Percentiles rank a stretch among this genome's conserved stretches.
These are phyloP conservation scores for Lycium barbarum DNA, from an alignment of 257 asterid genomes.

Conservation along the genomic window DNA sequence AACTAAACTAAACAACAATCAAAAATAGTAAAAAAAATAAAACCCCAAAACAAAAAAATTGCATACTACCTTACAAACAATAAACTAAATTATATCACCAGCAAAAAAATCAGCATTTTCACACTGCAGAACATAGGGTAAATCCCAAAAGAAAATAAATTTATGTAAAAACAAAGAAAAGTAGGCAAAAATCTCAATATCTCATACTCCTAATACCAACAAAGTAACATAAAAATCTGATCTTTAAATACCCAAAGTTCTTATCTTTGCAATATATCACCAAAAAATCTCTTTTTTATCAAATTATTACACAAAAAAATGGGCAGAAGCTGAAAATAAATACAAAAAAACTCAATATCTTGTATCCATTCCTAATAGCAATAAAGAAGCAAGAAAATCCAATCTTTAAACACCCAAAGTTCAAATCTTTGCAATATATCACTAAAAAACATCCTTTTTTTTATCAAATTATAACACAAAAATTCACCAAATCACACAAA, in stretches of 20 bases:
- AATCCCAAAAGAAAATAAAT: no score
- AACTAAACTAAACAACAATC: slow-evolving; percentile 12
- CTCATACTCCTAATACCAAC: no score
- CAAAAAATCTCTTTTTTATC: slow-evolving; percentile 33
- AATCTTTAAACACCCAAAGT: slow-evolving; percentile 19
- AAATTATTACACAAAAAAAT: slow-evolving; percentile 1
- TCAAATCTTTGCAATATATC: slow-evolving; percentile 27
- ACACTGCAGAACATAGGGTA: no score
- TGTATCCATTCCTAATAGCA: no score
- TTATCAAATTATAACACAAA: slow-evolving; percentile 5
- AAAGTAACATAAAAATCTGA: no score
- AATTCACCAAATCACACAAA: slow-evolving; percentile 15
- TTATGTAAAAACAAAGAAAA: no score
- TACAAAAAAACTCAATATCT: no score
- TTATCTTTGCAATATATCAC: slow-evolving; percentile 26
- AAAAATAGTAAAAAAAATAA: not conserved
- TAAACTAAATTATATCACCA: no score
- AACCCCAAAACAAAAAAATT: not conserved
- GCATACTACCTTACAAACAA: no score
- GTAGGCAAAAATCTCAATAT: not conserved
- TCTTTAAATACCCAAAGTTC: slow-evolving; percentile 15
- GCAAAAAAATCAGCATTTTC: no score
- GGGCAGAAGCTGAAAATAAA: no score
- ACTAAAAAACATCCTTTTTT: slow-evolving; percentile 36
- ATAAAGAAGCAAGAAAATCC: not conserved